phyloP scores from a whole-genome alignment of 352 stramenopile species.

The Pythium vanterpoolii region DNA sequence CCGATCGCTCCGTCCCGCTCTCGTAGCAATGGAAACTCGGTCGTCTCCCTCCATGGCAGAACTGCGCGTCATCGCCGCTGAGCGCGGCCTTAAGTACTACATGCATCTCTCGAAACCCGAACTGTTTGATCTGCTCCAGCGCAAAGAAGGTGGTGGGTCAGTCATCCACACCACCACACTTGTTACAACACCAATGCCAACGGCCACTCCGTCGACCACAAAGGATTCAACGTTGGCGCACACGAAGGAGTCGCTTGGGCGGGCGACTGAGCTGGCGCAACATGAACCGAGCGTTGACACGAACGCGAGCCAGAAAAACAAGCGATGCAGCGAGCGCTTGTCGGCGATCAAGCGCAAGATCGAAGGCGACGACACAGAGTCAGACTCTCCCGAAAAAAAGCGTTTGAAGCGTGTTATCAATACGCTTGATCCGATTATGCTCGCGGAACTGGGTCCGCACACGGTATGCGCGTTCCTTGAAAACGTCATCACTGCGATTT shows the following conservation, averaged over 20 bases:
- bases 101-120: constrained; percentile 78
- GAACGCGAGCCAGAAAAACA: constrained; percentile 22
- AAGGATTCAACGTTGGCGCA: background rate
- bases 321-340: constrained; percentile 51
- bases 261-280: constrained; percentile 1
- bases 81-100: constrained; percentile 84
- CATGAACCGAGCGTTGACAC: background rate
- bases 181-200: background rate
- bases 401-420: constrained; percentile 66
- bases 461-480: constrained; percentile 42
- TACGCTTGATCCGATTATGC: constrained; percentile 87
- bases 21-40: constrained; percentile 64
- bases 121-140: constrained; percentile 71
- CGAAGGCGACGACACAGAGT: constrained; percentile 20
- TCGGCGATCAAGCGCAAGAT: constrained; percentile 59
- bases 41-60: constrained; percentile 81
- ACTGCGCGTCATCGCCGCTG: constrained; percentile 59
- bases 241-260: constrained; percentile 13
- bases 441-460: constrained; percentile 67
- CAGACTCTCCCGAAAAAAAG: constrained; percentile 31
- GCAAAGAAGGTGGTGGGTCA: constrained; percentile 61
- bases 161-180: background rate
- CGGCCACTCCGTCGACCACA: background rate
- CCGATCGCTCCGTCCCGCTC: background rate
- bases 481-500: background rate